Evolutionary conservation across 768 basidiomycete species (phyloP), one percentile per base, ranked within the genome.

Genomic region (Boletellus emodensis): DNA sequence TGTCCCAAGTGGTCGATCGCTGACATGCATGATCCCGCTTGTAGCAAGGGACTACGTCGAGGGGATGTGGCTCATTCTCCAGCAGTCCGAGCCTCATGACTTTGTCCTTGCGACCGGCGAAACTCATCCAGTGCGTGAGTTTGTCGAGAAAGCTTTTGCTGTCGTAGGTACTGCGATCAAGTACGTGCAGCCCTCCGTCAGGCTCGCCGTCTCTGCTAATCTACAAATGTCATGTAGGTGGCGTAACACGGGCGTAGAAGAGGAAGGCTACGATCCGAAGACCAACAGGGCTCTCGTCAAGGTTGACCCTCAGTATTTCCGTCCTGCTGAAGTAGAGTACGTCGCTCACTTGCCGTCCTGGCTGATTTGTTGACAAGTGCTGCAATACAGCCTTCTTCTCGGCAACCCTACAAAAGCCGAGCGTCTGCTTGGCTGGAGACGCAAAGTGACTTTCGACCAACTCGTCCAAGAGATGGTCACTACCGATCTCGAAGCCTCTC

Each of bases 31-130:
- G 5, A 5, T 20, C 36, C 15, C 37, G 26, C n/a, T 44, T 34
- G 18, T 52, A 90, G 88, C 88, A 44, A 83, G 81, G 52, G 89
- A 92, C 67, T 96, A 95, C 66, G 87, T 96, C 10, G 94, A 97
- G 71, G 94, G 94, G 36, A 96, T 96, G 94, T 96, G 94, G 93
- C 78, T 79, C 63, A 93, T 98, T 83, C 83, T 97, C 40, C 94
- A 98, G 69, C 92, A 95, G 69, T 75, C 84, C 7, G 53, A 61
- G 18, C 73, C 94, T 1, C 83, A 93, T 10, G 94, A 98, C 71
- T 98, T 90, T 61, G 93, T 96, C 46, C 88, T 96, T 40, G 93
- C 94, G 0, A 96, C 93, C 1, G 93, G 93, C 28, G 95, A 98
- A 76, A 97, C 92, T 28, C 94, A 98, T 69, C 83, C 83, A 36